A percentile compares a stretch with the other conserved stretches of the same genome.
phyloP scores from a whole-genome alignment of 2,329 filamentous ascomycete species.

The Neocatenulostroma microsporum region DNA sequence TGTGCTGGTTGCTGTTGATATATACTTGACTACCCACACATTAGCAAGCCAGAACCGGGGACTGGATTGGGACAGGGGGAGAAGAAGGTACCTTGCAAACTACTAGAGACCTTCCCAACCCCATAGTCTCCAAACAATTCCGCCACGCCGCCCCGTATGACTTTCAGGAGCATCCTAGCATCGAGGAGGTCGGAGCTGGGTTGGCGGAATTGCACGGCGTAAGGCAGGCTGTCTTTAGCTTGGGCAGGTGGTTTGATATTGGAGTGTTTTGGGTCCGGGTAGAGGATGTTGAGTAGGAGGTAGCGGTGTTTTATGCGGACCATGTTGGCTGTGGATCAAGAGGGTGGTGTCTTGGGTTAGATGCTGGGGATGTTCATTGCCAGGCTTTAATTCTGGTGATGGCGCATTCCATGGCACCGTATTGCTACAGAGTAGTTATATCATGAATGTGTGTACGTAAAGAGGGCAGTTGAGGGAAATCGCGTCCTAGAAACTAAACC shows the following conservation, averaged over 20 bases:
- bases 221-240: constrained; percentile 41
- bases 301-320: constrained; percentile 96
- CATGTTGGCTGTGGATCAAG: constrained; percentile 58
- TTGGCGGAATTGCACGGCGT: constrained; percentile 64
- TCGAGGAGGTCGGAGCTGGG: constrained; percentile 69
- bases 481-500: no score
- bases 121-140: constrained; percentile 85
- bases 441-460: no score
- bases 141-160: constrained; percentile 62
- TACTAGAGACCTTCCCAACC: constrained; percentile 61
- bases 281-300: constrained; percentile 87
- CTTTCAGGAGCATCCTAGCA: constrained; percentile 55
- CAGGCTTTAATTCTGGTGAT: no score
- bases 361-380: no score
- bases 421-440: no score
- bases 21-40: constrained; percentile 89
- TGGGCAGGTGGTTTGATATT: constrained; percentile 19
- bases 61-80: no score
- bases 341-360: no score
- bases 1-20: constrained; percentile 85
- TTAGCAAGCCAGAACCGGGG: no score
- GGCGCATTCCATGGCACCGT: no score
- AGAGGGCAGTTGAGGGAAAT: no score
- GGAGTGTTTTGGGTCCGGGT: constrained; percentile 49
- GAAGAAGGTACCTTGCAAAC: constrained; percentile 61